These are phyloP conservation scores for Piromyces finnis DNA, from an alignment of 192 early-diverging fungal species.

Conservation along the genomic window DNA sequence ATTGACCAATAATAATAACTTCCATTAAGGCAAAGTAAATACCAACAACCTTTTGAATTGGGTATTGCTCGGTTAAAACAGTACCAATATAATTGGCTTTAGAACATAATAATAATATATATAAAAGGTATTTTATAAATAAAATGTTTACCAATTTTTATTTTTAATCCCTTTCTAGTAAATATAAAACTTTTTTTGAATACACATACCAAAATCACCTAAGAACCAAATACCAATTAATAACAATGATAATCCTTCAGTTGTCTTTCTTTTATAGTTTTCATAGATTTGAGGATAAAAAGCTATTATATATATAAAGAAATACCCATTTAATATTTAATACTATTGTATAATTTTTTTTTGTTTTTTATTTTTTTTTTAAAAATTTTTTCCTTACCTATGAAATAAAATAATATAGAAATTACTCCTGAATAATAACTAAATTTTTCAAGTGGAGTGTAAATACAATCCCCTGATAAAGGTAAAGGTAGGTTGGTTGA, in stretches of 20 bases:
- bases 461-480: slow-evolving; percentile 22
- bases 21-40: slow-evolving; percentile 19
- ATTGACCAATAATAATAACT: slow-evolving; percentile 14
- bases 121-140: too few relatives aligned
- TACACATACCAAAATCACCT: slow-evolving; percentile 5
- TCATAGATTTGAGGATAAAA: background rate
- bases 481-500: too few relatives aligned
- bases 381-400: slow-evolving; percentile 5
- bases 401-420: slow-evolving; percentile 10
- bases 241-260: slow-evolving; percentile 16
- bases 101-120: too few relatives aligned
- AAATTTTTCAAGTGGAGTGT: slow-evolving; percentile 11
- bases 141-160: too few relatives aligned
- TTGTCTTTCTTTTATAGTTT: slow-evolving; percentile 17
- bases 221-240: slow-evolving; percentile 19
- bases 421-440: slow-evolving; percentile 12
- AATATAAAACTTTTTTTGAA: too few relatives aligned
- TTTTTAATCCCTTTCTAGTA: too few relatives aligned
- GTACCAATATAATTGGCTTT: slow-evolving; percentile 14
- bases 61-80: slow-evolving; percentile 21
- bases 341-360: too few relatives aligned
- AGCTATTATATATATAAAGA: too few relatives aligned
- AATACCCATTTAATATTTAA: too few relatives aligned
- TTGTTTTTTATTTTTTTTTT: too few relatives aligned
- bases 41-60: slow-evolving; percentile 13